Percentiles rank a stretch among this genome's conserved stretches.
Conservation (phyloP, 2,329 filamentous ascomycete genomes). For the Huntiella moniliformis region DNA sequence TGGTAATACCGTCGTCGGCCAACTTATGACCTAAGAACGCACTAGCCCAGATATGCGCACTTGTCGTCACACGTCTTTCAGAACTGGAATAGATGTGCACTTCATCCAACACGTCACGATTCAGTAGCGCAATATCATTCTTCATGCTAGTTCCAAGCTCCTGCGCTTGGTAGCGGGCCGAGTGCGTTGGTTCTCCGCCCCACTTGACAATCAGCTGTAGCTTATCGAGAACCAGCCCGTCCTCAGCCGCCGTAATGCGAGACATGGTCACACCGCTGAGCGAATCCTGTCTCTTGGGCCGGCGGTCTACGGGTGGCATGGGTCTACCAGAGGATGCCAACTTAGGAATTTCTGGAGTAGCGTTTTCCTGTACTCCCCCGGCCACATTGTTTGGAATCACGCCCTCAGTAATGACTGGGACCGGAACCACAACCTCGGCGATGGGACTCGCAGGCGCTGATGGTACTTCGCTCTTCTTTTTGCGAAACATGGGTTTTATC, state of each 20-base stretch:
- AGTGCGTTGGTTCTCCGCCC: constrained; percentile 96
- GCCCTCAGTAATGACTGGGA: constrained; percentile 12
- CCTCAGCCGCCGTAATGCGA: constrained; percentile 80
- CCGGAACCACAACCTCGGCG: constrained; percentile 14
- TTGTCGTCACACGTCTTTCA: constrained; percentile 82
- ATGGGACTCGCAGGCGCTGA: constrained; percentile 20
- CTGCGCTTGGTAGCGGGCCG: constrained; percentile 85
- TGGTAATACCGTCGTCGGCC: constrained; percentile 66
- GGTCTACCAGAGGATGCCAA: background rate
- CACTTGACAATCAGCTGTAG: constrained; percentile 96
- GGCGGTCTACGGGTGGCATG: constrained; percentile 13
- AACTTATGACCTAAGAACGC: constrained; percentile 81
- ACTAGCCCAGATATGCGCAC: constrained; percentile 86
- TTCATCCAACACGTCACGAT: constrained; percentile 77
- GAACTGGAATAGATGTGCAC: constrained; percentile 93
- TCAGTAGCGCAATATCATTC: constrained; percentile 83
- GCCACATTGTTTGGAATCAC: constrained; percentile 15
- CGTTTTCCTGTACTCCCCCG: constrained; percentile 13
- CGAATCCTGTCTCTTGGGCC: constrained; percentile 57
- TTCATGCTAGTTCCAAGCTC: constrained; percentile 92
- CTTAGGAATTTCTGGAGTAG: background rate
- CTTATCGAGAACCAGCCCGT: constrained; percentile 86
- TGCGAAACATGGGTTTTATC: constrained; percentile 98
- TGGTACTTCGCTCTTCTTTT: constrained; percentile 51
- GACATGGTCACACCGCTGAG: constrained; percentile 82